These are phyloP conservation scores for Psilocybe azurescens DNA, from an alignment of 768 basidiomycete genomes.

Conservation along the genomic window DNA sequence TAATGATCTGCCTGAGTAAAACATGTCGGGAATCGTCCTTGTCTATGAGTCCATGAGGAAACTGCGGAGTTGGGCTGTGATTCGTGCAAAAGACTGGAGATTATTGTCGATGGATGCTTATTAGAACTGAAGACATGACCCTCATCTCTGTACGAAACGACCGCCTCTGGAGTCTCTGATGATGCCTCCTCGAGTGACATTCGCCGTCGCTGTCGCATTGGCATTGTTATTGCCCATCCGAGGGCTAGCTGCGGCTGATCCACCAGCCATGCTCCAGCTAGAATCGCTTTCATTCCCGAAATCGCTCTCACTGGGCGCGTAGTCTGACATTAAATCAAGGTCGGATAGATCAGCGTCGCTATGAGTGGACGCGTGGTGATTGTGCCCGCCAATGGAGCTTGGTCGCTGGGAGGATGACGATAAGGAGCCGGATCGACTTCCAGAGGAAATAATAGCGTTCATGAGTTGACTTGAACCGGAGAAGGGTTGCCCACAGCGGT, in stretches of 20 bases:
- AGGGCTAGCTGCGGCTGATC: slow-evolving; percentile 11
- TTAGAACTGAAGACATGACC: too few relatives aligned
- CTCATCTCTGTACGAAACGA: background rate
- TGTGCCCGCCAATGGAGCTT: slow-evolving; percentile 1
- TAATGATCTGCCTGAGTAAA: background rate
- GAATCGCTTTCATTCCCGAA: slow-evolving; percentile 22
- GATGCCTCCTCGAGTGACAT: slow-evolving; percentile 1
- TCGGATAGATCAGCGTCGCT: slow-evolving; percentile 27
- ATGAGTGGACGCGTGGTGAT: slow-evolving; percentile 2
- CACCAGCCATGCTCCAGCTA: slow-evolving; percentile 24
- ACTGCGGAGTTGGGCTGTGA: too few relatives aligned
- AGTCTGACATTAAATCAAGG: slow-evolving; percentile 29
- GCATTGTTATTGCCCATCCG: background rate
- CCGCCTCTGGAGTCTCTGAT: background rate
- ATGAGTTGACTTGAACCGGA: background rate
- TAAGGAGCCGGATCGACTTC: background rate
- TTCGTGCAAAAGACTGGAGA: too few relatives aligned
- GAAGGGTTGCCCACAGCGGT: background rate
- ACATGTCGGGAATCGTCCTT: background rate
- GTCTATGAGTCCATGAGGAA: too few relatives aligned
- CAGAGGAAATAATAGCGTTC: background rate
- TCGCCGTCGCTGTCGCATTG: background rate
- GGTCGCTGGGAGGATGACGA: slow-evolving; percentile 2
- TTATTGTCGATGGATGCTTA: too few relatives aligned
- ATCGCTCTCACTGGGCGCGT: slow-evolving; percentile 22